Evolutionary conservation across 2,329 filamentous ascomycete species (phyloP), one percentile per base, ranked within the genome.

Genomic region (Talaromyces sp.): DNA sequence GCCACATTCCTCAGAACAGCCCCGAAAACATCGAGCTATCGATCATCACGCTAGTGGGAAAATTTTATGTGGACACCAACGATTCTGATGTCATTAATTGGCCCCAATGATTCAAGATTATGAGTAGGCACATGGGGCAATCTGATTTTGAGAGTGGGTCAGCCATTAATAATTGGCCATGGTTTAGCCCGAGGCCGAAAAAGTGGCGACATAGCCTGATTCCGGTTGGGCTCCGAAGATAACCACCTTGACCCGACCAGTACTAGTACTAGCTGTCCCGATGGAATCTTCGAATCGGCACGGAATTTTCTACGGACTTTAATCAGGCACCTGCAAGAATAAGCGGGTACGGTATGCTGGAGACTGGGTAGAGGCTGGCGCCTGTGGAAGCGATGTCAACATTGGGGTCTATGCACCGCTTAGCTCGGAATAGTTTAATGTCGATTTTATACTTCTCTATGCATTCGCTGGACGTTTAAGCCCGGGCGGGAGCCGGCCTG

Each of bases 31-130:
- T n/a, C 16, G 16, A n/a, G n/a, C 20, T 27, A 19, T n/a, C 3
- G 20, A 46, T 33, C 33, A 19, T 33, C 36, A 36, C 32, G 30
- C 43, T 46, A 46, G 43, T 46, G 32, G 30, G 13, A 46, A 46
- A 45, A 35, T 39, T 39, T 35, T 30, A 33, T 46, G 6, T n/a
- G 14, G 16, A 27, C 24, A 19, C 19, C 33, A 10, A 35, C 42
- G 5, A 20, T 2, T 16, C 32, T 46, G 43, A 46, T 27, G 32
- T 46, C 43, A 46, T 46, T 14, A 14, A 46, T 46, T 46, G 43
- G 32, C 20, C 13, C 36, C 40, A 27, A 45, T 45, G 42, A 45
- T 45, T 45, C 32, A 46, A 36, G 32, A 20, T 4, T 22, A 13
- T n/a, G n/a, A n/a, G n/a, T n/a, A n/a, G n/a, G n/a, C n/a, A n/a